Base-by-base conservation (phyloP, 2,329 filamentous ascomycete genomes). In the Emmonsiellopsis sp. region DNA sequence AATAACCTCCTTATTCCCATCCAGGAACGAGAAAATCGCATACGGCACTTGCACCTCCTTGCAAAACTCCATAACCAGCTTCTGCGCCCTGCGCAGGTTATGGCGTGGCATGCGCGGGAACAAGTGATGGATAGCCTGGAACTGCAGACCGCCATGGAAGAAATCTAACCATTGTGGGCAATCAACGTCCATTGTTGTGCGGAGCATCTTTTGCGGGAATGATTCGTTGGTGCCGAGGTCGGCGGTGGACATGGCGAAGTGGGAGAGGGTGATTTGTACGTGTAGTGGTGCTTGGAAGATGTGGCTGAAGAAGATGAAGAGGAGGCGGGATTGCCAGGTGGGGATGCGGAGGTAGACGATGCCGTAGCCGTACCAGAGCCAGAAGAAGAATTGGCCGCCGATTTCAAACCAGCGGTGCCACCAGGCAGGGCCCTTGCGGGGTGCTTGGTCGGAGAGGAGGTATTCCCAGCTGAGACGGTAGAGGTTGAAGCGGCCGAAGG, bases 171-270 rank as follows among this genome's bases (percentile, higher is more conserved):
- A 95, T 10, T 79, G 76, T 0, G 89, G 88, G 65, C 89, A 95
- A 66, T 93, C 89, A 20, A 95, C 84, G 59, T 95, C 89, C 89
- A 95, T 95, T 10, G 90, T 95, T 1, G 90, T 95, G 60, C 91
- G 84, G 45, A 95, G 77, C 85, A 94, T 93, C 68, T 85, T 87
- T 70, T 95, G 89, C 0, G 90, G 83, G 68, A 95, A 95, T 0
- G 87, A 93, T 67, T 95, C 90, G 50, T 84, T 77, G 1, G 86
- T 83, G 0, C 91, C 91, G 10, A 95, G 77, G 62, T 95, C 89
- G 9, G 87, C 80, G 0, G 90, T 95, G 61, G 87, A 92, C 90
- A 95, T 95, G 59, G 88, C 88, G 70, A 94, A 95, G 70, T 95
- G 90, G 2, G 87, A 93, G 15, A 95, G 79, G 0, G 89, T 94